These are phyloP conservation scores for Stachybotrys chartarum DNA, from an alignment of 2,329 filamentous ascomycete species.

Conservation along the genomic window DNA sequence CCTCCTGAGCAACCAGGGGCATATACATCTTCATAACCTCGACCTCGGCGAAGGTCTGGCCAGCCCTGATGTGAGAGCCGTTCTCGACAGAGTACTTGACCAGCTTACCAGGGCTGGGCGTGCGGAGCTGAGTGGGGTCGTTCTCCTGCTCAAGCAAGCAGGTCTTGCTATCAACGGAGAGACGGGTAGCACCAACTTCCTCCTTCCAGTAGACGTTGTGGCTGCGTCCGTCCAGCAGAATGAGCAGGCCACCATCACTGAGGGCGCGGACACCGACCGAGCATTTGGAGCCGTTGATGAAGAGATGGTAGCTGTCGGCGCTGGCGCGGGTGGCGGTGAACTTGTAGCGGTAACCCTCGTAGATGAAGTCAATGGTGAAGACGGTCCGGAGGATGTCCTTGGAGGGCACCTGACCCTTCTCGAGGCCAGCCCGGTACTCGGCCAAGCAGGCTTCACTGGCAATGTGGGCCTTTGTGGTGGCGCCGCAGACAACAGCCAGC, in stretches of 20 bases:
- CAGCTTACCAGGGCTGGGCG: slow-evolving; percentile 92
- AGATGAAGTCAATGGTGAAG: slow-evolving; percentile 97
- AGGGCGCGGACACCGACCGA: slow-evolving; percentile 87
- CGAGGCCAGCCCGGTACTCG: slow-evolving; percentile 81
- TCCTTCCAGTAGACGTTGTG: slow-evolving; percentile 99
- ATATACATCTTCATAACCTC: slow-evolving; percentile 99
- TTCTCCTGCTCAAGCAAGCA: slow-evolving; percentile 98
- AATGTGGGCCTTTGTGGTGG: slow-evolving; percentile 88
- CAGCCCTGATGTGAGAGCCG: slow-evolving; percentile 84
- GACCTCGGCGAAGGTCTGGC: slow-evolving; percentile 90
- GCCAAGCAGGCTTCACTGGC: slow-evolving; percentile 84
- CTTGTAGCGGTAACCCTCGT: slow-evolving; percentile 93
- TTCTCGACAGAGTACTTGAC: slow-evolving; percentile 98
- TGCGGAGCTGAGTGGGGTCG: slow-evolving; percentile 92
- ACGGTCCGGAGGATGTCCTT: slow-evolving; percentile 98
- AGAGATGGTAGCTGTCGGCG: slow-evolving; percentile 89
- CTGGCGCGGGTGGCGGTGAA: slow-evolving; percentile 95
- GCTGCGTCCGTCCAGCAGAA: slow-evolving; percentile 84
- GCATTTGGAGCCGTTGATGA: slow-evolving; percentile 98
- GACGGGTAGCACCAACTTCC: slow-evolving; percentile 87
- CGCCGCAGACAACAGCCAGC: slow-evolving; percentile 91
- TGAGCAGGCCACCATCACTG: slow-evolving; percentile 86
- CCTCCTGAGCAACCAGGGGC: slow-evolving; percentile 90
- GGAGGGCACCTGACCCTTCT: slow-evolving; percentile 94
- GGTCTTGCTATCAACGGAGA: slow-evolving; percentile 97